Percentiles rank a stretch among this genome's conserved stretches.
These are phyloP conservation scores for Scenedesmus sp. DNA, from an alignment of 163 green algal genomes.

Conservation along the genomic window DNA sequence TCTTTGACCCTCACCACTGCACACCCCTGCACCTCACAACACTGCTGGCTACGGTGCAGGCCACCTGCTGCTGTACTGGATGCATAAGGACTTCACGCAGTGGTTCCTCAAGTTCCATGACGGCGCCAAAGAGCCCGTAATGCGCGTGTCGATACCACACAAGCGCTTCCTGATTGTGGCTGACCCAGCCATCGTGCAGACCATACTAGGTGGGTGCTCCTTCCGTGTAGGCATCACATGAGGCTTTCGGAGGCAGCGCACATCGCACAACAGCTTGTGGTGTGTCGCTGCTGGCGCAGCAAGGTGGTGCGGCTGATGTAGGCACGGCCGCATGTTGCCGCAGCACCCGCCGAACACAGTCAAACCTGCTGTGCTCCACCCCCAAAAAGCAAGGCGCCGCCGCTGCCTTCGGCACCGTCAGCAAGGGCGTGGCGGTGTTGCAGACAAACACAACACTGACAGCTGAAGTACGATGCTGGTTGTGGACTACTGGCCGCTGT, in stretches of 20 bases:
- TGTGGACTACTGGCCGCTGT: not conserved
- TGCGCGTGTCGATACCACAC: constrained; percentile 21
- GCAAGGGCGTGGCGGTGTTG: too few species aligned
- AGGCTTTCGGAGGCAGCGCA: too few species aligned
- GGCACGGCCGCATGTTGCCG: not conserved
- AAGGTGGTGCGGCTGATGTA: not conserved
- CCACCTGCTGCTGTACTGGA: constrained; percentile 49
- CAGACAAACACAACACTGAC: too few species aligned
- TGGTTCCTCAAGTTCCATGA: constrained; percentile 54
- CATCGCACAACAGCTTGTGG: too few species aligned
- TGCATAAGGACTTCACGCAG: constrained; percentile 41
- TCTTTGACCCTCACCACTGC: too few species aligned
- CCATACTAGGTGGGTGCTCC: constrained; percentile 25
- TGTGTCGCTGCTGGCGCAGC: too few species aligned
- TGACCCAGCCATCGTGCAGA: constrained; percentile 31
- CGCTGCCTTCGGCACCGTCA: too few species aligned
- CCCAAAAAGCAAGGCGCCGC: not conserved
- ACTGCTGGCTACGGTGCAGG: not conserved
- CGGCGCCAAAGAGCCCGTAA: constrained; percentile 1
- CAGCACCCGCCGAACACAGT: too few species aligned
- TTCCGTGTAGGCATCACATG: too few species aligned
- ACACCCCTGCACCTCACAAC: too few species aligned
- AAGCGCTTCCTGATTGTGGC: constrained; percentile 37
- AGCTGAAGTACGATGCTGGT: too few species aligned
- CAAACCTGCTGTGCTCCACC: not conserved